Conservation (phyloP, 176 grass and related monocot species). For the Raddia distichophylla region DNA sequence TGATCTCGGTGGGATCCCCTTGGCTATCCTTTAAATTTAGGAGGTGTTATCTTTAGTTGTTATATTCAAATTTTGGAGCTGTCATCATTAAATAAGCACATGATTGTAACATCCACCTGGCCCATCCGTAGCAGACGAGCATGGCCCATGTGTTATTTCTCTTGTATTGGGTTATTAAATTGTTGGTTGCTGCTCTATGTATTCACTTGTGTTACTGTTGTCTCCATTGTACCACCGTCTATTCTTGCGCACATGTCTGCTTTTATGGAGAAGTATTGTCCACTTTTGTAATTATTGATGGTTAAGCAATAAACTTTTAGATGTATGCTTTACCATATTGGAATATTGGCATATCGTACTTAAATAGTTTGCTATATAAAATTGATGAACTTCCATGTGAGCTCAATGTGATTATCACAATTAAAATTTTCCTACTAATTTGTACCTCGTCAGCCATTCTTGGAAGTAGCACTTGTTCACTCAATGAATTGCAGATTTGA, state of each 20-base stretch:
- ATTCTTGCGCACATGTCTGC: background rate
- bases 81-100: no score
- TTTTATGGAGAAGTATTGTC: background rate
- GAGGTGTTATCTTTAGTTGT: no score
- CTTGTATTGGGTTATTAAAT: background rate
- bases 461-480: conserved; percentile 19
- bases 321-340: background rate
- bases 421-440: background rate
- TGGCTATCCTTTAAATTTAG: no score
- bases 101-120: no score
- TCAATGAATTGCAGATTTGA: conserved; percentile 76
- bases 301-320: background rate
- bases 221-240: background rate
- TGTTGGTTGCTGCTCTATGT: background rate
- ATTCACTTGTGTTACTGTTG: background rate
- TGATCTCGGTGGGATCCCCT: no score
- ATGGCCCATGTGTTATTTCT: background rate
- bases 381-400: background rate
- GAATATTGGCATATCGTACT: background rate
- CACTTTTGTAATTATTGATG: background rate
- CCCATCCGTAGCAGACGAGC: no score
- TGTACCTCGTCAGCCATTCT: conserved; percentile 1
- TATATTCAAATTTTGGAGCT: no score
- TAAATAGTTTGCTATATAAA: background rate
- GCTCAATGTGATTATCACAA: background rate